Evolutionary conservation across 768 basidiomycete genomes (phyloP), one percentile per base, ranked within the genome.

Genomic region (Rubroboletus pulcherrimus): DNA sequence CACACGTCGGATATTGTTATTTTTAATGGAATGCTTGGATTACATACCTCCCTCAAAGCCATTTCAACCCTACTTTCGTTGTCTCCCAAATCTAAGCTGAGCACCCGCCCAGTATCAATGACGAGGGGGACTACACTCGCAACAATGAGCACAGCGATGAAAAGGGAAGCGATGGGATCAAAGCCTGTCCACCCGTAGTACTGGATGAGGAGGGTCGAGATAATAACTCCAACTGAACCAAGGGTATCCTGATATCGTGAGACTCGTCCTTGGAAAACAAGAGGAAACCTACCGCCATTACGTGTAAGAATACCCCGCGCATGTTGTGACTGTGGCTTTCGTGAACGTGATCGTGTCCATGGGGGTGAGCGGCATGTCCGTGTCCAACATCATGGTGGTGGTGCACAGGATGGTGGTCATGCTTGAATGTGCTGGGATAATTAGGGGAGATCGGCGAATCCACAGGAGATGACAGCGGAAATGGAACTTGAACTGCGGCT

Each of bases 181-280:
- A 98, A 99, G 19, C 94, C 94, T 12, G 96, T 98, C 94, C 95
- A 98, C 24, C 97, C 96, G 63, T 97, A 98, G 58, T 86, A 86
- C 68, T 95, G 87, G 58, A 99, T 98, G 52, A 98, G 81, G 17
- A 98, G 75, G 2, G 97, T 99, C 26, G 97, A 98, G 50, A 98
- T 82, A 67, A 99, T 99, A 17, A 99, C 97, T 17, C 97, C 97
- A 21, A 98, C 94, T 17, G 94, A 97, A 44, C 97, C 97, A 9
- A 98, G 80, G 11, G 96, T 97, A 65, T 98, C 95, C 89, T 92
- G 57, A 35, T 44, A 21, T 57, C 34, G 31, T 49, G 38, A 58
- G 58, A 49, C 52, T 50, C 51, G n/a, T 15, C 37, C 11, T 39
- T 24, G 6, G 39, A 30, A 37, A 33, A 21, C 17, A 42, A 50